Base-by-base conservation (phyloP, 768 basidiomycete genomes). In the Gautieria morchelliformis region DNA sequence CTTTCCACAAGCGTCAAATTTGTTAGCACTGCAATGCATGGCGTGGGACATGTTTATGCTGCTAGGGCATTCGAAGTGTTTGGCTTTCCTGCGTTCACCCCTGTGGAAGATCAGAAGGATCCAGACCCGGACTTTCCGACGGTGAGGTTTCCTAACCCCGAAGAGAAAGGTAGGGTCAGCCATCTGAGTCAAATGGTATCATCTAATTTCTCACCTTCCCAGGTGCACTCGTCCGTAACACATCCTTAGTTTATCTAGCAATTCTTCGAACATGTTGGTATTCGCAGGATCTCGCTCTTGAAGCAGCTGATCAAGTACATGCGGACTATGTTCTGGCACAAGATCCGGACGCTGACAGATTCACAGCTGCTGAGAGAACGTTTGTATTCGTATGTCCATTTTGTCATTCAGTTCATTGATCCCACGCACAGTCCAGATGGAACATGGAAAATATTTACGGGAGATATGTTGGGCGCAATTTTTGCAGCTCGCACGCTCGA, bases 1-100 rank as follows among this genome's bases (percentile, higher is more conserved):
- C 61, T 69, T 0, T 60, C 63, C 5, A 64, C 70, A 1, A 39
- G 70, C 5, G 58, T 84, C 60, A 79, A 75, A 62, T 89, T 93
- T 62, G 86, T 90, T 19, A 90, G 91, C 65, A 94, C 93, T 0
- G 87, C 91, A 0, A 85, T 94, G 87, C 92, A 94, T 63, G 92
- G 92, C 0, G 92, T 94, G 53, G 83, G 89, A 62, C 78, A 92
- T 66, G 69, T 73, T 5, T 85, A 86, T 62, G 75, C 82, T 41
- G 69, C 68, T 8, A 67, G 72, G 51, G 85, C 81, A 0, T 86
- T 93, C 59, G 69, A 73, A 40, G 59, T 69, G 3, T 83, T 81
- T 58, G 83, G 83, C 5, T 82, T 90, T 59, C 63, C 74, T 17
- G 75, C 78, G 1, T 84, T 78, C 66, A 73, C 77, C 10, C 77